phyloP scores from a whole-genome alignment of 148 eudicot species.

The Chenopodium quinoa region DNA sequence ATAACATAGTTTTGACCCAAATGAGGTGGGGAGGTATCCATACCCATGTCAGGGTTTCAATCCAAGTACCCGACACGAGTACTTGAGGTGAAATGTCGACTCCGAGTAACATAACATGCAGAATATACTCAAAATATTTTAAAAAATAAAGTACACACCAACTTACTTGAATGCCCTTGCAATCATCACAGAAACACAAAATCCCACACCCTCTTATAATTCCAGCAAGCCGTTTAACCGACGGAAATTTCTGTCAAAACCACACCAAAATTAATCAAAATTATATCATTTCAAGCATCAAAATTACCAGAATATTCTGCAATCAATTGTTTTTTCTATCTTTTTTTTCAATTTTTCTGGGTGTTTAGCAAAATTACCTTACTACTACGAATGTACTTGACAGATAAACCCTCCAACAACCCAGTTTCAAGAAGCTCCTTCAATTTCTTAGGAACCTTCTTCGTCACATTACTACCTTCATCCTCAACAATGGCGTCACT shows the following conservation, averaged over 20 bases:
- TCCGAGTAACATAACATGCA: background rate
- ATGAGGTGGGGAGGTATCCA: no score
- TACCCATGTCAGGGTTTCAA: no score
- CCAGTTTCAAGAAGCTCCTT: slow-evolving; percentile 49
- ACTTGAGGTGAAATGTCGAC: background rate
- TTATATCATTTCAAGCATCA: background rate
- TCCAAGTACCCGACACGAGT: background rate
- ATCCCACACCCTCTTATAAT: slow-evolving; percentile 55
- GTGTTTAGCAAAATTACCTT: slow-evolving; percentile 37
- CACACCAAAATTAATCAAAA: slow-evolving; percentile 3
- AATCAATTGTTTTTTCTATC: background rate
- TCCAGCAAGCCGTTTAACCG: slow-evolving; percentile 50
- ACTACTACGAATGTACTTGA: slow-evolving; percentile 51
- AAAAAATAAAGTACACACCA: background rate
- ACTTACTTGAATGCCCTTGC: slow-evolving; percentile 61
- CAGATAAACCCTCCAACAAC: slow-evolving; percentile 65
- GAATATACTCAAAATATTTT: background rate
- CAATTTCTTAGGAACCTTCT: slow-evolving; percentile 30
- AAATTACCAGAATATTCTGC: background rate
- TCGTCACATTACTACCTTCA: background rate
- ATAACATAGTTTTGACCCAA: no score
- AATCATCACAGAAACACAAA: slow-evolving; percentile 55
- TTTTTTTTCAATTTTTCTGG: background rate
- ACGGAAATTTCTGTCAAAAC: slow-evolving; percentile 27
- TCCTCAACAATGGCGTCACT: slow-evolving; percentile 22